These are phyloP conservation scores for Fusarium duplospermum DNA, from an alignment of 2,329 filamentous ascomycete species.

Conservation along the genomic window DNA sequence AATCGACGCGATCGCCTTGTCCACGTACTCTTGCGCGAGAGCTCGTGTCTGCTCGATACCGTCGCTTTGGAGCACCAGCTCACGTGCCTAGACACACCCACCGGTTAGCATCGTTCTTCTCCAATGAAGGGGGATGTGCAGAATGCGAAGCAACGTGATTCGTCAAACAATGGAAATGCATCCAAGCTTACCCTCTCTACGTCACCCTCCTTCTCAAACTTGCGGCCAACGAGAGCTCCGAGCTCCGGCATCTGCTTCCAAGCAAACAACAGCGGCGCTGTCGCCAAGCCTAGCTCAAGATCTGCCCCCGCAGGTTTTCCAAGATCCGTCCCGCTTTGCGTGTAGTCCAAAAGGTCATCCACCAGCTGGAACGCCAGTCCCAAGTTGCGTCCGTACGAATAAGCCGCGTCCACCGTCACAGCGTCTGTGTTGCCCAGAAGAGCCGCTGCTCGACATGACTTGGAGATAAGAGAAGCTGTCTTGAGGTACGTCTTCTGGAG, in stretches of 20 bases:
- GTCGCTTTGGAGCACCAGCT: slow-evolving; percentile 84
- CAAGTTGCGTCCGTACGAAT: slow-evolving; percentile 91
- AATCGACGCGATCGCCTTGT: slow-evolving; percentile 89
- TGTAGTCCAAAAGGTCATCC: slow-evolving; percentile 98
- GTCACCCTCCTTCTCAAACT: slow-evolving; percentile 87
- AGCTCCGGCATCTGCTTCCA: slow-evolving; percentile 91
- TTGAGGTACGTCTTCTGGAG: slow-evolving; percentile 99
- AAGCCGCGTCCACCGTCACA: slow-evolving; percentile 89
- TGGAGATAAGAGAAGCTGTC: slow-evolving; percentile 94
- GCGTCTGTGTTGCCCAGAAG: slow-evolving; percentile 82
- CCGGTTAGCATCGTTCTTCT: slow-evolving; percentile 37
- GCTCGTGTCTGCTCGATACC: slow-evolving; percentile 93
- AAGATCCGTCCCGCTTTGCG: slow-evolving; percentile 82
- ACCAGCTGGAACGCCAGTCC: slow-evolving; percentile 97
- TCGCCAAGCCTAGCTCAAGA: slow-evolving; percentile 91
- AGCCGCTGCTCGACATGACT: slow-evolving; percentile 91
- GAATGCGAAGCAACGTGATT: slow-evolving; percentile 26
- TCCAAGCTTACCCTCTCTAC: slow-evolving; percentile 76
- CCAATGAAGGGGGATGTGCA: background rate
- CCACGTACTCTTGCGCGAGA: slow-evolving; percentile 89
- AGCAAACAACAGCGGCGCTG: slow-evolving; percentile 92
- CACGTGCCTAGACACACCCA: slow-evolving; percentile 74
- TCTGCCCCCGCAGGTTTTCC: slow-evolving; percentile 97
- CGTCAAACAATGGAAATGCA: slow-evolving; percentile 12
- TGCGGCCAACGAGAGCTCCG: slow-evolving; percentile 88